A percentile compares a stretch with the other conserved stretches of the same genome.
phyloP scores from a whole-genome alignment of 164 flowering plant genomes.

The Magnolia changhungtana region DNA sequence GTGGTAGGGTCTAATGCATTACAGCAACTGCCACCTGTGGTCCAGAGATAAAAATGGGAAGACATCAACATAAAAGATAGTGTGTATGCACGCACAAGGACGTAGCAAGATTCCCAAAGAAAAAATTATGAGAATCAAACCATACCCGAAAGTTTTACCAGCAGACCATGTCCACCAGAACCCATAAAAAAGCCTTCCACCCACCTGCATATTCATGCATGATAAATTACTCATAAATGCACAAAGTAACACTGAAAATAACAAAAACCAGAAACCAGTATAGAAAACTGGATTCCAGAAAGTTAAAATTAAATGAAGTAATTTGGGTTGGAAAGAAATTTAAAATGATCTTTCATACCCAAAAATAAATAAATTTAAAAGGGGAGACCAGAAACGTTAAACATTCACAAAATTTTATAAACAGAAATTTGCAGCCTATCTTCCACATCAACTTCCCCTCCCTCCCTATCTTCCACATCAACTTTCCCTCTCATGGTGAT shows the following conservation, averaged over 20 bases:
- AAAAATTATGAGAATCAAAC: background rate
- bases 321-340: background rate
- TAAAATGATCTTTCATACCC: background rate
- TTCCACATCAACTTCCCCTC: background rate
- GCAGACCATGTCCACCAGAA: conserved; percentile 12
- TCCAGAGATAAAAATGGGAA: background rate
- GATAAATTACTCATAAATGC: background rate
- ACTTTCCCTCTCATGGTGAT: background rate
- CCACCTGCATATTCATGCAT: conserved; percentile 32
- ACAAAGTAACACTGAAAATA: background rate
- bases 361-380: background rate
- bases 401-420: background rate
- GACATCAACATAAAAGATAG: background rate
- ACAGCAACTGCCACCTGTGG: conserved; percentile 26
- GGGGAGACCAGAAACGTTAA: background rate
- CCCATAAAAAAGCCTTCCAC: conserved; percentile 35
- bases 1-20: conserved; percentile 17
- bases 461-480: background rate
- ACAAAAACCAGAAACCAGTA: background rate
- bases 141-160: conserved; percentile 35
- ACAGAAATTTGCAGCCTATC: background rate
- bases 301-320: background rate
- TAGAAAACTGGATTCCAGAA: background rate
- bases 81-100: background rate
- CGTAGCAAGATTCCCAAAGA: background rate